Conservation (phyloP, 345 rosid genomes). For the Cardamine resedifolia region DNA sequence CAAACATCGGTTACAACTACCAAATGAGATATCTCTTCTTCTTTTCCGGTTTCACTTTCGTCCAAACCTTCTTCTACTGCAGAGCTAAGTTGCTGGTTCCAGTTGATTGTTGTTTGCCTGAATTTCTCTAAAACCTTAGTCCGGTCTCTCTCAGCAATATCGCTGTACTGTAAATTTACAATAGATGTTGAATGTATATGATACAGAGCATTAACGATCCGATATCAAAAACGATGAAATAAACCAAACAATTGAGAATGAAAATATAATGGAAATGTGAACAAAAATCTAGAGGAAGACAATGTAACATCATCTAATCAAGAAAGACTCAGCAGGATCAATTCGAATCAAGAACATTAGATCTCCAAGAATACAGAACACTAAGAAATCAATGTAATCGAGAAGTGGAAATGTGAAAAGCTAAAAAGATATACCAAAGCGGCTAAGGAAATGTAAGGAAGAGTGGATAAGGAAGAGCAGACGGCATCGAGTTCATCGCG, state of each 20-base stretch:
- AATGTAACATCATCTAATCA: neutral
- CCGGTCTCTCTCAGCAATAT: slow-evolving; percentile 65
- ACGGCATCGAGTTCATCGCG: slow-evolving; percentile 93
- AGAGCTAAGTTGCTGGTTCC: slow-evolving; percentile 61
- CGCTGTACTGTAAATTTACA: slow-evolving; percentile 64
- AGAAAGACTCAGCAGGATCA: neutral
- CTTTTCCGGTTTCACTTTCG: slow-evolving; percentile 40
- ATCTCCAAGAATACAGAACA: neutral
- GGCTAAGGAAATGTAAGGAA: slow-evolving; percentile 66
- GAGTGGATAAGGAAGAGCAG: slow-evolving; percentile 69
- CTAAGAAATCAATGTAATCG: neutral
- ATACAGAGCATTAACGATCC: too few species aligned
- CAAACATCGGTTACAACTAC: slow-evolving; percentile 80
- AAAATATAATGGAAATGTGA: neutral
- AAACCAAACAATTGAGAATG: too few species aligned
- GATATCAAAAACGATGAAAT: too few species aligned
- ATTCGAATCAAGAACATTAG: neutral
- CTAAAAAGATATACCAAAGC: slow-evolving; percentile 47
- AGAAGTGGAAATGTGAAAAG: neutral
- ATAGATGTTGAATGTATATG: neutral
- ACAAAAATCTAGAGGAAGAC: neutral
- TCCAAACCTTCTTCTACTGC: slow-evolving; percentile 43
- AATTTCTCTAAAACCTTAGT: slow-evolving; percentile 54
- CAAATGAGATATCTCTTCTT: slow-evolving; percentile 58
- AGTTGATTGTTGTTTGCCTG: slow-evolving; percentile 50